Evolutionary conservation across 371 early-diverging fungal species (phyloP), one percentile per base, ranked within the genome.

Genomic region (Vittaforma corneae): DNA sequence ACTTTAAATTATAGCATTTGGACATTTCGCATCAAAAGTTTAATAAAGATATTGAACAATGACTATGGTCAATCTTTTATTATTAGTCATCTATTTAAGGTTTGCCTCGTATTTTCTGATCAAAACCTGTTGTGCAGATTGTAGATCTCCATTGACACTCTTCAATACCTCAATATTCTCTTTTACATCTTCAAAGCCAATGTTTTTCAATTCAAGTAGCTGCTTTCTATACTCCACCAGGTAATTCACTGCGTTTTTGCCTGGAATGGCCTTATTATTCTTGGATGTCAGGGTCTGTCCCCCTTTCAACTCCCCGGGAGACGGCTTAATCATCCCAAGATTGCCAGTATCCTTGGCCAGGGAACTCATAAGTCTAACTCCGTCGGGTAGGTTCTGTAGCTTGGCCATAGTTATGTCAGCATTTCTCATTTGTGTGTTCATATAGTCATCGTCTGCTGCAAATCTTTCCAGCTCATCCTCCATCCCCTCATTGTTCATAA

Each of bases 181-280:
- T 48, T 81, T 80, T 32, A 82, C 79, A 75, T 88, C 85, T 26
- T 79, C 68, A 68, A 89, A 90, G 20, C 90, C 90, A 85, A 87
- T 87, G 57, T 88, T 86, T 57, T 84, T 84, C 50, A 90, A 73
- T 53, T 83, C 82, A 11, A 78, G 83, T 14, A 88, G 77, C 75
- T 88, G 84, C 47, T 80, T 71, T 61, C 82, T 82, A 80, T 85
- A 87, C 46, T 72, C 62, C 24, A 78, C 11, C 4, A 76, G 37
- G 11, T 42, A 65, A 56, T 77, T 78, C 30, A 56, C 53, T 65
- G 64, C 61, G 14, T 60, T 62, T 2, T 52, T 48, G 32, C 72
- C 75, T 35, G 77, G 75, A 22, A 75, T 62, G 0, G 70, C 47
- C 40, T 64, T 40, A 16, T 47, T 48, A 29, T 44, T 58, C 14